Conservation (phyloP, 2,329 filamentous ascomycete genomes). For the Exophiala aquamarina region DNA sequence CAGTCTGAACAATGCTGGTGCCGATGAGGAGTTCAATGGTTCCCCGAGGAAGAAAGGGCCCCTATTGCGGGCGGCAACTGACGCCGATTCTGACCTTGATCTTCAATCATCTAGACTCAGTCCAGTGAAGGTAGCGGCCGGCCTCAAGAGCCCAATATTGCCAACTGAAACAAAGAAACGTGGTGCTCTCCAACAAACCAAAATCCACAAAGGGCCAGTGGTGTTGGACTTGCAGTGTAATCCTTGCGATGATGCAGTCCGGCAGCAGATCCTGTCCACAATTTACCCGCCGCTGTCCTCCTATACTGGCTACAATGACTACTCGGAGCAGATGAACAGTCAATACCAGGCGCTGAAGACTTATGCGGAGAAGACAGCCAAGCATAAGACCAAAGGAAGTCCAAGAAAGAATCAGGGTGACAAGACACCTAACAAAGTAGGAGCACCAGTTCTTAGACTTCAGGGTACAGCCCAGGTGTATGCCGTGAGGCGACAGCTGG, state of each 20-base stretch:
- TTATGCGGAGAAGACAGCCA: slow-evolving; percentile 67
- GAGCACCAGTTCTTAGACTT: slow-evolving; percentile 68
- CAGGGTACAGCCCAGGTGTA: slow-evolving; percentile 67
- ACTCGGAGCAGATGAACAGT: slow-evolving; percentile 62
- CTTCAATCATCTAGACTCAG: not conserved
- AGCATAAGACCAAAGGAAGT: slow-evolving; percentile 41
- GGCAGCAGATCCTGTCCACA: slow-evolving; percentile 71
- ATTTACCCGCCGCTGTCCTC: slow-evolving; percentile 70
- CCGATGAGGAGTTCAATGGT: slow-evolving; percentile 13
- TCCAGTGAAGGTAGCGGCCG: slow-evolving; percentile 20
- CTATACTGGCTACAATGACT: slow-evolving; percentile 79
- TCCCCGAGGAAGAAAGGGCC: slow-evolving; percentile 13
- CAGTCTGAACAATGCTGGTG: slow-evolving; percentile 6
- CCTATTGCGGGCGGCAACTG: not conserved
- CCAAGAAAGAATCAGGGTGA: slow-evolving; percentile 50
- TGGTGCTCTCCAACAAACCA: slow-evolving; percentile 18
- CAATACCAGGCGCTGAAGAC: slow-evolving; percentile 76
- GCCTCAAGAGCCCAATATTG: slow-evolving; percentile 11
- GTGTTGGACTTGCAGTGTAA: slow-evolving; percentile 85
- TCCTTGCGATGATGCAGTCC: slow-evolving; percentile 75
- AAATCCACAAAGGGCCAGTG: slow-evolving; percentile 59
- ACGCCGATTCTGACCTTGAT: not conserved
- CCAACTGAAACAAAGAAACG: slow-evolving; percentile 30
- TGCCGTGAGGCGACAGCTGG: slow-evolving; percentile 78
- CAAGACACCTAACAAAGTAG: slow-evolving; percentile 57